Evolutionary conservation across 192 early-diverging fungal species (phyloP).

Genomic region (Mortierella claussenii): DNA sequence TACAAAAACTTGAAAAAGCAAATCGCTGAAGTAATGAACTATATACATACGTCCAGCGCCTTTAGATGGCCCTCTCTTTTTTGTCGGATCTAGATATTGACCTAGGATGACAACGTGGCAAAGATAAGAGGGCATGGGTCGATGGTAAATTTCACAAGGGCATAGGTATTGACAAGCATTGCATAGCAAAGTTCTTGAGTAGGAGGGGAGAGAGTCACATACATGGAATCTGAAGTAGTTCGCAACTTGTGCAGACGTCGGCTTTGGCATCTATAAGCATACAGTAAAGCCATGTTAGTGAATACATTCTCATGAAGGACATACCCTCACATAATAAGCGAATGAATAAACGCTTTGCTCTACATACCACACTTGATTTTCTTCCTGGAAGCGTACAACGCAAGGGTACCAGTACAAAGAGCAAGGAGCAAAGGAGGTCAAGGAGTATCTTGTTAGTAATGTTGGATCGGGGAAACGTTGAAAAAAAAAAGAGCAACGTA

Average conservation of each 20-base stretch:
- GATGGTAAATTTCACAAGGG: neutral
- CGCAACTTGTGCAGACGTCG: slow-evolving; percentile 43
- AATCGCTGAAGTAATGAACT: no score
- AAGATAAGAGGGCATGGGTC: neutral
- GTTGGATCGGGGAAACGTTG: no score
- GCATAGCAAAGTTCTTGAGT: no score
- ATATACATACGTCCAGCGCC: slow-evolving; percentile 49
- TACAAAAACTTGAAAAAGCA: no score
- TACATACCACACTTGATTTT: slow-evolving; percentile 42
- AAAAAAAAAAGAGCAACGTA: no score
- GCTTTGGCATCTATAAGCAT: slow-evolving; percentile 35
- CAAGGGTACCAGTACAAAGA: neutral
- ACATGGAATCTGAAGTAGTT: slow-evolving; percentile 47
- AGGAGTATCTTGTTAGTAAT: neutral
- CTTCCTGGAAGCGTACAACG: slow-evolving; percentile 2
- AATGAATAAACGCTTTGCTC: neutral
- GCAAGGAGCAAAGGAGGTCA: neutral
- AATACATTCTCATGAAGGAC: no score
- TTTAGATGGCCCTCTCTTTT: slow-evolving; percentile 50
- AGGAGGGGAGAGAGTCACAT: neutral
- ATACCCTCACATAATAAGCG: no score
- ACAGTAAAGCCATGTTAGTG: neutral
- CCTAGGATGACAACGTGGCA: no score
- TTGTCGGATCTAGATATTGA: slow-evolving; percentile 44
- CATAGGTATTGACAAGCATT: no score